Evolutionary conservation across 768 basidiomycete species (phyloP).

Genomic region (Suillus weaverae): DNA sequence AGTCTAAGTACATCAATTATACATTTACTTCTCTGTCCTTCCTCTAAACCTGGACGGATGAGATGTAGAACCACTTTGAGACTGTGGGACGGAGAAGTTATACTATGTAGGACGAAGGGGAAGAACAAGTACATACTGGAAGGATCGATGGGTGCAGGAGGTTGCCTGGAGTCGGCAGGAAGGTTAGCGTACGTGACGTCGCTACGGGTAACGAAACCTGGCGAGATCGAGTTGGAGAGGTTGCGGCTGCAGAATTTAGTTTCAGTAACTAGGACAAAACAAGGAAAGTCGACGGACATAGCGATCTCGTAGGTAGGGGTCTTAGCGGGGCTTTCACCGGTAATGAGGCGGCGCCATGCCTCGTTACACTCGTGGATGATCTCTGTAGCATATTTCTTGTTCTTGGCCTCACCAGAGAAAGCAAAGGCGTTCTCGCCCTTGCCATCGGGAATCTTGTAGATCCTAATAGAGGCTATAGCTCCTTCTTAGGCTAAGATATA

Average conservation of each 20-base stretch:
- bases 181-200: constrained; percentile 65
- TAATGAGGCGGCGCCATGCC: constrained; percentile 93
- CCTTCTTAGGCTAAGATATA: neutral
- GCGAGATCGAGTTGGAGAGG: constrained; percentile 72
- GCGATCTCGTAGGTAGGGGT: constrained; percentile 73
- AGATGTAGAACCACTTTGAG: constrained; percentile 94
- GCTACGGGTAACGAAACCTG: constrained; percentile 61
- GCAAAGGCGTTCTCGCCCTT: constrained; percentile 98
- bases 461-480: constrained; percentile 43
- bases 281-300: constrained; percentile 59
- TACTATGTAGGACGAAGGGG: neutral
- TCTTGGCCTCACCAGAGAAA: constrained; percentile 99
- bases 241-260: constrained; percentile 59
- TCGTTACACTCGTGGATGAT: constrained; percentile 99
- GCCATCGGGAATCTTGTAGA: constrained; percentile 95
- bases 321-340: constrained; percentile 75
- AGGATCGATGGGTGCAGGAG: constrained; percentile 87
- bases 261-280: neutral
- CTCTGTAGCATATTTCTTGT: constrained; percentile 99
- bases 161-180: constrained; percentile 77
- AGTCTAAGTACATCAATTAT: neutral
- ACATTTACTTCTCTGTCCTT: neutral
- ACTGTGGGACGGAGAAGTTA: constrained; percentile 44
- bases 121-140: constrained; percentile 58
- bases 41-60: constrained; percentile 74